Conservation (phyloP, 768 basidiomycete species). For the Neoboletus brunneissimus region DNA sequence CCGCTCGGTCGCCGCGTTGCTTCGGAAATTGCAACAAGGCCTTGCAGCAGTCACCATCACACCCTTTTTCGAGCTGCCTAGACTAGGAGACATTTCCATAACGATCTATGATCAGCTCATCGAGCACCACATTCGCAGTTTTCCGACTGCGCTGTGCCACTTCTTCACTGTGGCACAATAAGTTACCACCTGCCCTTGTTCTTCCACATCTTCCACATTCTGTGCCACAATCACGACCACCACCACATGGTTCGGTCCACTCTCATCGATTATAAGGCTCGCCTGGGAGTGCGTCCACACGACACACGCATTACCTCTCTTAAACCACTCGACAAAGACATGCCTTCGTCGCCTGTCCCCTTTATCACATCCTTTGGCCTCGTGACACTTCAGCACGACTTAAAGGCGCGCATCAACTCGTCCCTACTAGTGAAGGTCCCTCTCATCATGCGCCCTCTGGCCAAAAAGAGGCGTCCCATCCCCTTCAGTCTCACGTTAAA, state of each 20-base stretch:
- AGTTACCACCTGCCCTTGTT: slow-evolving; percentile 7
- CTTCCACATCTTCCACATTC: slow-evolving; percentile 15
- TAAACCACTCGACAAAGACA: slow-evolving; percentile 16
- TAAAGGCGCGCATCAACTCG: slow-evolving; percentile 28
- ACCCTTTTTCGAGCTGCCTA: slow-evolving; percentile 18
- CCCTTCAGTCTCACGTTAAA: slow-evolving; percentile 21
- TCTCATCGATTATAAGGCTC: slow-evolving; percentile 21
- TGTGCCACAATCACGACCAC: slow-evolving; percentile 15
- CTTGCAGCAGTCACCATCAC: slow-evolving; percentile 19
- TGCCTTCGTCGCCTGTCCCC: slow-evolving; percentile 26
- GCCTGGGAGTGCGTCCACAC: neutral
- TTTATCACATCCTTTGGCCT: slow-evolving; percentile 28
- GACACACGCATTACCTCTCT: slow-evolving; percentile 19
- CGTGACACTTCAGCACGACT: slow-evolving; percentile 28
- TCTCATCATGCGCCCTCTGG: slow-evolving; percentile 26
- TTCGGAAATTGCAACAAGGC: slow-evolving; percentile 25
- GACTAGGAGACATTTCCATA: slow-evolving; percentile 17
- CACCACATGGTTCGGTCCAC: slow-evolving; percentile 20
- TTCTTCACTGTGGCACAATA: slow-evolving; percentile 17
- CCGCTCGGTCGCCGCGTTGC: slow-evolving; percentile 16
- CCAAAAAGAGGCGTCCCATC: slow-evolving; percentile 28
- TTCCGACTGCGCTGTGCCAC: slow-evolving; percentile 9
- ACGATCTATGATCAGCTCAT: slow-evolving; percentile 9
- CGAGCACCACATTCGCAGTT: slow-evolving; percentile 10
- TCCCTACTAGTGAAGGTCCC: slow-evolving; percentile 27